These are phyloP conservation scores for Solanum hybrid DNA, from an alignment of 305 asterid genomes.

Conservation along the genomic window DNA sequence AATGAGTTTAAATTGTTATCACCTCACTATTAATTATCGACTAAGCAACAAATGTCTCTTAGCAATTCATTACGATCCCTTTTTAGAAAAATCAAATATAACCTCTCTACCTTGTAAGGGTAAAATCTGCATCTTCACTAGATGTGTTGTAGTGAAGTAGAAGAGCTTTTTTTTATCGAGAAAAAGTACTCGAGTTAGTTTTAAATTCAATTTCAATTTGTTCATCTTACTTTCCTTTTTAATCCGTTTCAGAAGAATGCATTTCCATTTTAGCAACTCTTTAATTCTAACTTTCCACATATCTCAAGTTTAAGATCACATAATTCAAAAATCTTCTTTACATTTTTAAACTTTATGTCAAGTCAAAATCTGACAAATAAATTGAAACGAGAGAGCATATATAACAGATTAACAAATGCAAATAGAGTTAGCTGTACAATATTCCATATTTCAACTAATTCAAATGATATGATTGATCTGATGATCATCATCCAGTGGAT, in stretches of 20 bases:
- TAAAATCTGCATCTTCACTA: neutral
- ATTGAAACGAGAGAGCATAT: neutral
- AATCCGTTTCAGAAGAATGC: neutral
- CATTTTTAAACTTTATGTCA: neutral
- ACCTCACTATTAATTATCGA: neutral
- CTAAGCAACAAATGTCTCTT: neutral
- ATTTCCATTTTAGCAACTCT: neutral
- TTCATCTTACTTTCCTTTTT: neutral
- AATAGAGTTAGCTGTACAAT: neutral
- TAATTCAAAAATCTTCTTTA: too few relatives aligned
- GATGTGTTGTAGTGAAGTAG: neutral
- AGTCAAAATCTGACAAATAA: neutral
- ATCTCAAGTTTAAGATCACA: too few relatives aligned
- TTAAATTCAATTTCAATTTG: too few relatives aligned
- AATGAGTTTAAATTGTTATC: too few relatives aligned
- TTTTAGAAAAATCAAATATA: too few relatives aligned
- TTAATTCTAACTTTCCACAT: neutral
- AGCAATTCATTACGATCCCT: neutral
- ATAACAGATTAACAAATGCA: neutral
- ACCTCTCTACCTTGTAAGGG: neutral
- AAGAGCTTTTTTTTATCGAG: neutral
- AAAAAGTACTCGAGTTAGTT: neutral
- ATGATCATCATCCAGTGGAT: neutral
- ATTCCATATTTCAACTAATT: neutral
- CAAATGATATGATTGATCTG: too few relatives aligned